Evolutionary conservation across 73 alveolate species (phyloP).

Genomic region (Paramecium bursaria): DNA sequence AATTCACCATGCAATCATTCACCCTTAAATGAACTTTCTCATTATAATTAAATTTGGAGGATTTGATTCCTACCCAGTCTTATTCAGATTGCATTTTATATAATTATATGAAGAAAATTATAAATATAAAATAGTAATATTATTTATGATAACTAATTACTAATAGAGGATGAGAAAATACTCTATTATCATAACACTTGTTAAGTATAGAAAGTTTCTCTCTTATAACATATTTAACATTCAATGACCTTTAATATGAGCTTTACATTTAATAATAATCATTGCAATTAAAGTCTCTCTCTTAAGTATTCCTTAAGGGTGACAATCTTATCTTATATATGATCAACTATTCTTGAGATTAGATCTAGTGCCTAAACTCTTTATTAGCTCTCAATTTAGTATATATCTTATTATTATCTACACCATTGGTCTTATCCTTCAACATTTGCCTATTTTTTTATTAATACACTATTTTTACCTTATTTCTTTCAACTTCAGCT

Average conservation of each 20-base stretch:
- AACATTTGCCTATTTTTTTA: neutral
- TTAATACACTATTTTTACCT: conserved; percentile 6
- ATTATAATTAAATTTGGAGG: conserved; percentile 37
- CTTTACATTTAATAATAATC: too few species aligned
- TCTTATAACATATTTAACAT: too few species aligned
- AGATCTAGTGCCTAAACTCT: conserved; percentile 22
- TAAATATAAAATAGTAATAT: too few species aligned
- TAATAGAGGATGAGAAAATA: too few species aligned
- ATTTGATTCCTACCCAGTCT: conserved; percentile 40
- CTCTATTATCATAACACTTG: too few species aligned
- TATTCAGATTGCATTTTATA: conserved; percentile 31
- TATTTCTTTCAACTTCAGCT: conserved; percentile 51
- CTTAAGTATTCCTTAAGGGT: conserved; percentile 56
- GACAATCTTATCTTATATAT: conserved; percentile 56
- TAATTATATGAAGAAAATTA: too few species aligned
- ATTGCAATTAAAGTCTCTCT: conserved; percentile 47
- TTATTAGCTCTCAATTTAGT: conserved; percentile 42
- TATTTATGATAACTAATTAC: too few species aligned
- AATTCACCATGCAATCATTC: conserved; percentile 26
- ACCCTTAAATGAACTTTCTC: conserved; percentile 56
- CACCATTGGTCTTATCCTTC: conserved; percentile 63
- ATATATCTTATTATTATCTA: conserved; percentile 50
- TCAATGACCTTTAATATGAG: too few species aligned
- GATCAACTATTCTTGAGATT: conserved; percentile 56
- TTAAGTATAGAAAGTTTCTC: too few species aligned